Percentiles rank a stretch among this genome's conserved stretches.
Evolutionary conservation across 306 rosid genomes (phyloP).

Genomic region (Glycine tomentella): DNA sequence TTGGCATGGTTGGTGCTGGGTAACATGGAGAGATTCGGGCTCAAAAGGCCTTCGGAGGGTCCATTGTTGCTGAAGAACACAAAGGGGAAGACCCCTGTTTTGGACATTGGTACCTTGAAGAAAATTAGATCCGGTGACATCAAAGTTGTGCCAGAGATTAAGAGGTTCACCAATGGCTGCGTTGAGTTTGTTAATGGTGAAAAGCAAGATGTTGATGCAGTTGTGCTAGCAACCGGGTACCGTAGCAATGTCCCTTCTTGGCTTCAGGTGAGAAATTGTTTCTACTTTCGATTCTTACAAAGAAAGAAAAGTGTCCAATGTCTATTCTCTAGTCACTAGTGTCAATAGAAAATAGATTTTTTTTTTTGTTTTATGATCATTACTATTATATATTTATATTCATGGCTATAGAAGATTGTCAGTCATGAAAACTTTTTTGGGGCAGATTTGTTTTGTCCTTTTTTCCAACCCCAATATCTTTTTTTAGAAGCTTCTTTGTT

Average conservation of each 20-base stretch:
- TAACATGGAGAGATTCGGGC: conserved; percentile 66
- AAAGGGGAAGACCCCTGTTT: conserved; percentile 88
- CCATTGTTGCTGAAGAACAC: conserved; percentile 80
- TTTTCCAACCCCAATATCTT: not conserved
- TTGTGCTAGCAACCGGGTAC: conserved; percentile 88
- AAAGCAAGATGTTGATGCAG: conserved; percentile 63
- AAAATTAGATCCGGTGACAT: conserved; percentile 88
- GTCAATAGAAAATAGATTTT: not conserved
- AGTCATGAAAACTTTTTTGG: conserved; percentile 23
- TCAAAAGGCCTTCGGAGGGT: conserved; percentile 77
- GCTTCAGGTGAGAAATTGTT: conserved; percentile 79
- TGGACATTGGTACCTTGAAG: conserved; percentile 82
- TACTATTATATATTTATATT: not conserved
- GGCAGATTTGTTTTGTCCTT: conserved; percentile 11
- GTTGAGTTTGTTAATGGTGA: conserved; percentile 76
- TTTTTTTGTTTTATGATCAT: not conserved
- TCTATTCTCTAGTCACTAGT: not conserved
- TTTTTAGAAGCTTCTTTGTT: conserved; percentile 2
- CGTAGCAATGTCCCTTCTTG: conserved; percentile 97
- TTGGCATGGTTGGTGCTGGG: conserved; percentile 79
- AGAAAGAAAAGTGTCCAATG: not conserved
- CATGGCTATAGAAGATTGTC: not conserved
- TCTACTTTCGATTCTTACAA: not conserved
- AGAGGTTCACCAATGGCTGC: conserved; percentile 49
- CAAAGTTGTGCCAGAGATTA: conserved; percentile 73